phyloP scores from a whole-genome alignment of 164 flowering plant genomes.

The Echeveria elegans region DNA sequence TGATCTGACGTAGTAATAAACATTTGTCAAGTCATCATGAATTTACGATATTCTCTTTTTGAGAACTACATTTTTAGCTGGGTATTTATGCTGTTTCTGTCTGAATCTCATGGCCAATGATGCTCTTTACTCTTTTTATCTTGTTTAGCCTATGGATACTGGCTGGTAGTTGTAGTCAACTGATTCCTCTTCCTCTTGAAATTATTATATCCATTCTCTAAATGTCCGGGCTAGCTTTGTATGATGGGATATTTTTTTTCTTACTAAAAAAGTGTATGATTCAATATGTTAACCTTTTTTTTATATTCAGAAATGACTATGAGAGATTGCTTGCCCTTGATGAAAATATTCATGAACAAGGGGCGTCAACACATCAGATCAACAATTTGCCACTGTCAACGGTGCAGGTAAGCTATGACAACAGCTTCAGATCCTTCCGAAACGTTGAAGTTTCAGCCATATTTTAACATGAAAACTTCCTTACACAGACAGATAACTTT shows the following conservation, averaged over 20 bases:
- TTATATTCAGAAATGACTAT: constrained; percentile 64
- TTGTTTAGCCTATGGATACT: too few relatives aligned
- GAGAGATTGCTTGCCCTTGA: constrained; percentile 91
- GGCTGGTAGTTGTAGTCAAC: neutral
- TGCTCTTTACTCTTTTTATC: too few relatives aligned
- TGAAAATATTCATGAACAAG: constrained; percentile 58
- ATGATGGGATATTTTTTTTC: neutral
- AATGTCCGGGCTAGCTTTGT: neutral
- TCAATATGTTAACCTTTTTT: neutral
- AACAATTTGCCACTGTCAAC: constrained; percentile 67
- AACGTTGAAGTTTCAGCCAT: neutral
- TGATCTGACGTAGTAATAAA: too few relatives aligned
- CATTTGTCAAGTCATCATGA: too few relatives aligned
- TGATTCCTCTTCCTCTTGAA: neutral
- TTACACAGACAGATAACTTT: constrained; percentile 37
- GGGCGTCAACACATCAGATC: constrained; percentile 58
- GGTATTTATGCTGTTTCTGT: too few relatives aligned
- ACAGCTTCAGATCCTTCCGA: neutral
- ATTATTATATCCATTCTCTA: neutral
- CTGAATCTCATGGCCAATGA: too few relatives aligned
- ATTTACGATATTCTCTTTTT: too few relatives aligned
- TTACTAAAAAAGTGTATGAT: neutral
- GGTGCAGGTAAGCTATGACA: constrained; percentile 46
- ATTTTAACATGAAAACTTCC: neutral
- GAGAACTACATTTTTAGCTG: too few relatives aligned